Evolutionary conservation across 345 rosid genomes (phyloP), one percentile per base, ranked within the genome.

Genomic region (Rhodamnia argentea): DNA sequence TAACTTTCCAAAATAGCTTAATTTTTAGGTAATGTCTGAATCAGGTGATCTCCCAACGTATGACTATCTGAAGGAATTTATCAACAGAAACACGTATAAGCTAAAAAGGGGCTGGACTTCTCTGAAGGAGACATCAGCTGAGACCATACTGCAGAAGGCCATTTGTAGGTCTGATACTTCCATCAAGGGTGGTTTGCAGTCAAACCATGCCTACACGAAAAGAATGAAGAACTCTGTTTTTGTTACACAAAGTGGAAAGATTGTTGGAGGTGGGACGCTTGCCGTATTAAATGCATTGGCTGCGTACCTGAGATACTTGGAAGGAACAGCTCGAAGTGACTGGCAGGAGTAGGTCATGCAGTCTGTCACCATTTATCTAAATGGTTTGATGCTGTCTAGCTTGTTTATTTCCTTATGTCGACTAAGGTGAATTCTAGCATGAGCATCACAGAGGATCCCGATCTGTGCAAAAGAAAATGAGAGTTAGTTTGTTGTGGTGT

Each of bases 311-410:
- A 93, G 98, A 90, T 95, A 95, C 86, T 90, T 91, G 90, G 96
- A 96, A 91, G 99, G 98, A 87, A 95, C 99, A 84, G 90, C 92
- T 85, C 94, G 95, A 82, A 96, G 89, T 88, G 95, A 95, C 85
- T 96, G 96, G 96, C 95, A 92, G 93, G 99, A 94, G 99, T 96
- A 95, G 52, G 98, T 92, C 88, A 83, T 57, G 52, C 82, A 54
- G 52, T 83, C 16, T 83, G 59, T 64, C 15, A 37, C 81, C 81
- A 70, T 0, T 37, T 85, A 52, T 85, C 50, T 29, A 58, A 78
- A 32, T 58, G 62, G 47, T 84, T 84, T 83, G 75, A 50, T 85
- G 59, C 16, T 82, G 85, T 83, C 56, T 85, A 52, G 74, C 56
- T 59, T 86, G 50, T 42, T 12, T 10, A 16, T 59, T 27, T 58